Conservation (phyloP, 441 rosid species). For the Aleurites moluccanus region DNA sequence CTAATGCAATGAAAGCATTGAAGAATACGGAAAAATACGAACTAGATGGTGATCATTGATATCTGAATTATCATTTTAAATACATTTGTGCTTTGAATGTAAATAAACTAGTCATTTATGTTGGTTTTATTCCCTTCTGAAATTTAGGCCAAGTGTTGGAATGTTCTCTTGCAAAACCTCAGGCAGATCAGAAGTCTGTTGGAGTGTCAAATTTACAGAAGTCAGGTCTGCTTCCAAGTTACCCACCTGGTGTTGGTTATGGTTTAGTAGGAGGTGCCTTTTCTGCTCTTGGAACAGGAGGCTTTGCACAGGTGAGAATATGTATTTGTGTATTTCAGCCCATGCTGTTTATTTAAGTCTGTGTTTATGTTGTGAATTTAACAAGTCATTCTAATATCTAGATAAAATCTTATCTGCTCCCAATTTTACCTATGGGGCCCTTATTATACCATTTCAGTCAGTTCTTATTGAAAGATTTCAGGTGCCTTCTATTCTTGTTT, state of each 20-base stretch:
- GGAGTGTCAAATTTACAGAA: slow-evolving; percentile 58
- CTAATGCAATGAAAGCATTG: slow-evolving; percentile 38
- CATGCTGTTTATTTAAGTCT: background rate
- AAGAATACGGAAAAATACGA: slow-evolving; percentile 91
- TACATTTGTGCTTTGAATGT: background rate
- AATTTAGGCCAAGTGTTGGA: slow-evolving; percentile 74
- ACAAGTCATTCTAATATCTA: background rate
- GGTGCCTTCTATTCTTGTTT: background rate
- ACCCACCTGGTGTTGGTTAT: slow-evolving; percentile 69
- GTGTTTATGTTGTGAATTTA: background rate
- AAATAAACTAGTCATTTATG: background rate
- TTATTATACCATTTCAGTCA: background rate
- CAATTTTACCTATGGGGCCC: background rate
- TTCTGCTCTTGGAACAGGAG: slow-evolving; percentile 67
- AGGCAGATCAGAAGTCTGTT: slow-evolving; percentile 71
- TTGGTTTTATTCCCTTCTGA: slow-evolving; percentile 1
- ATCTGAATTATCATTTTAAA: slow-evolving; percentile 6
- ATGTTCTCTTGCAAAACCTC: slow-evolving; percentile 98
- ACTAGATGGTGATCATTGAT: slow-evolving; percentile 61
- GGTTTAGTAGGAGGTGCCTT: slow-evolving; percentile 67
- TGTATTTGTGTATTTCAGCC: background rate
- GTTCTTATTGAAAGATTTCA: background rate
- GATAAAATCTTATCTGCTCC: background rate
- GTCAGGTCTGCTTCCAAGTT: slow-evolving; percentile 57
- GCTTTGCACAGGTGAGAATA: slow-evolving; percentile 69